Evolutionary conservation across 1,284 basidiomycete genomes (phyloP).

Genomic region (Boletus semigastroideus): DNA sequence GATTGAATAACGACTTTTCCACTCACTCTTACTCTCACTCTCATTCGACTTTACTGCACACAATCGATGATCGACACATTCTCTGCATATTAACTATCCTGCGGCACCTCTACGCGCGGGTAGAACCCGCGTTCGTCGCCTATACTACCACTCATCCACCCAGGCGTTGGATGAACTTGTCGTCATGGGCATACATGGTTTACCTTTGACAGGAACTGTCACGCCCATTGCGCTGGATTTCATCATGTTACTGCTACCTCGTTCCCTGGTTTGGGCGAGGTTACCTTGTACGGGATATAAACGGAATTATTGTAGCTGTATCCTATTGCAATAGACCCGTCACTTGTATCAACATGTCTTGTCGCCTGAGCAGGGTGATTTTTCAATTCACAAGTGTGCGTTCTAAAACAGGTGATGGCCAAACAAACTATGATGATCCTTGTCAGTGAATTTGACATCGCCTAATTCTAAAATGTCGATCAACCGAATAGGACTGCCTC

Average conservation of each 20-base stretch:
- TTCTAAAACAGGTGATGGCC: too few species aligned
- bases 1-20: constrained; percentile 12
- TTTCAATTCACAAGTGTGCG: too few species aligned
- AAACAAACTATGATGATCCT: too few species aligned
- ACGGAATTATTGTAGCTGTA: constrained; percentile 11
- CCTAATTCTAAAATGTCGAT: too few species aligned
- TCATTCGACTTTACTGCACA: constrained; percentile 10
- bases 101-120: neutral
- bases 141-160: constrained; percentile 1
- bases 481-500: too few species aligned
- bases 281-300: neutral
- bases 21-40: constrained; percentile 3
- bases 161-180: constrained; percentile 6
- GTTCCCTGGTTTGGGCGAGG: neutral
- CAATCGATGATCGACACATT: constrained; percentile 30
- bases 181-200: neutral
- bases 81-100: constrained; percentile 1
- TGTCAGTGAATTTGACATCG: too few species aligned
- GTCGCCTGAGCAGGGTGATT: too few species aligned
- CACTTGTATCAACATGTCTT: neutral
- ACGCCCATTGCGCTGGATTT: neutral
- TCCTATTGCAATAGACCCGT: neutral
- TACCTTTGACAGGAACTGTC: constrained; percentile 11
- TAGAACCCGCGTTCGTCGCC: constrained; percentile 1
- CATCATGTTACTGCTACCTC: neutral